These are phyloP conservation scores for Geotrichum aggregatum DNA, from an alignment of 1,139 yeast genomes.

Conservation along the genomic window DNA sequence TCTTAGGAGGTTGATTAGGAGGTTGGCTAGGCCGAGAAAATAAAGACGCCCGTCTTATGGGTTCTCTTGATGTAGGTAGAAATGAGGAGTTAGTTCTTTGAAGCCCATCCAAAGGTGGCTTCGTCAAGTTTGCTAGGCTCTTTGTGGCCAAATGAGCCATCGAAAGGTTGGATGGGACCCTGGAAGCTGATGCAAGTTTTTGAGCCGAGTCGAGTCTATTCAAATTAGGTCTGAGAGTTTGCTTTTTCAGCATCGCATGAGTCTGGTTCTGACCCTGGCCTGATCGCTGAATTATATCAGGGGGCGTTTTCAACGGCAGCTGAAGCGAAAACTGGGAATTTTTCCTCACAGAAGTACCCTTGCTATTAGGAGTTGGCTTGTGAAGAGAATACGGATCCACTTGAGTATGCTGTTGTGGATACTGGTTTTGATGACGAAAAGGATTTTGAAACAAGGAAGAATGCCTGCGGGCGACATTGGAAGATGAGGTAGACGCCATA, in stretches of 20 bases:
- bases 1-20: background rate
- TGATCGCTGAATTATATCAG: background rate
- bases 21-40: constrained; percentile 12
- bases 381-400: background rate
- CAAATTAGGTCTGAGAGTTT: background rate
- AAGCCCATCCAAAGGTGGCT: constrained; percentile 1
- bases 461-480: constrained; percentile 7
- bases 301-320: background rate
- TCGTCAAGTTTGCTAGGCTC: constrained; percentile 8
- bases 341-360: background rate
- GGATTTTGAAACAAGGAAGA: constrained; percentile 12
- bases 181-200: constrained; percentile 6
- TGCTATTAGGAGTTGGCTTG: background rate
- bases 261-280: background rate
- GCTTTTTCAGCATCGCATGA: background rate
- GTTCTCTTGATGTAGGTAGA: constrained; percentile 2
- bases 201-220: background rate
- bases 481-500: background rate
- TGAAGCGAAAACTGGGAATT: constrained; percentile 5
- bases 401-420: constrained; percentile 2
- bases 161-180: constrained; percentile 10
- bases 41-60: constrained; percentile 16
- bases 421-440: constrained; percentile 3
- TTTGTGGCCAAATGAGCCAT: constrained; percentile 13
- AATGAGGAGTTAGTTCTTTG: constrained; percentile 14